phyloP scores from a whole-genome alignment of 2,329 filamentous ascomycete species.

The Penicillium fuscoglaucum region DNA sequence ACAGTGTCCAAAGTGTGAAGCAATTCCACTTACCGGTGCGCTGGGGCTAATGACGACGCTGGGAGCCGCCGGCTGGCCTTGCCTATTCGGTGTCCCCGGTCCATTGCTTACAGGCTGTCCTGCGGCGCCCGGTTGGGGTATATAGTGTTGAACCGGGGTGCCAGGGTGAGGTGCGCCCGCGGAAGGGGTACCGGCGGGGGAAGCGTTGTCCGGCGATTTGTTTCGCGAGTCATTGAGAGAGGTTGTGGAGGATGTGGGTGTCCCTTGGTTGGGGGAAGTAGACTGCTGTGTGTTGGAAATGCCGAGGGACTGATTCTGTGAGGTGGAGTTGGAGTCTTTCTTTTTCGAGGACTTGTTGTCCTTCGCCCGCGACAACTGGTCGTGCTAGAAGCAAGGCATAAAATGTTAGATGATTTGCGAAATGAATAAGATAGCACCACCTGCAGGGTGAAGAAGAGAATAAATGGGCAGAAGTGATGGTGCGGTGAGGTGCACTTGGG shows the following conservation, averaged over 20 bases:
- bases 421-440: conserved; percentile 7
- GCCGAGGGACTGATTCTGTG: conserved; percentile 64
- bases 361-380: conserved; percentile 90
- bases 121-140: conserved; percentile 36
- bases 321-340: conserved; percentile 68
- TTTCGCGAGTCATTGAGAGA: conserved; percentile 81
- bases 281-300: conserved; percentile 55
- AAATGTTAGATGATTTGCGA: conserved; percentile 10
- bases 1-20: neutral
- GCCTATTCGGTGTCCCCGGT: conserved; percentile 62
- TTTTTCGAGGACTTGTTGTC: conserved; percentile 78
- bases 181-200: conserved; percentile 30
- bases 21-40: conserved; percentile 68
- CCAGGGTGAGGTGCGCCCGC: conserved; percentile 33
- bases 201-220: conserved; percentile 60
- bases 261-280: conserved; percentile 63
- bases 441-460: conserved; percentile 26
- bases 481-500: conserved; percentile 23
- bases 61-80: conserved; percentile 67
- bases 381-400: conserved; percentile 50
- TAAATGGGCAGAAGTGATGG: conserved; percentile 26
- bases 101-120: conserved; percentile 50
- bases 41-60: conserved; percentile 95
- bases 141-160: conserved; percentile 40
- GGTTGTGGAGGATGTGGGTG: conserved; percentile 86